Evolutionary conservation across 257 asterid species (phyloP), one percentile per base, ranked within the genome.

Genomic region (Solanum raphanifolium): DNA sequence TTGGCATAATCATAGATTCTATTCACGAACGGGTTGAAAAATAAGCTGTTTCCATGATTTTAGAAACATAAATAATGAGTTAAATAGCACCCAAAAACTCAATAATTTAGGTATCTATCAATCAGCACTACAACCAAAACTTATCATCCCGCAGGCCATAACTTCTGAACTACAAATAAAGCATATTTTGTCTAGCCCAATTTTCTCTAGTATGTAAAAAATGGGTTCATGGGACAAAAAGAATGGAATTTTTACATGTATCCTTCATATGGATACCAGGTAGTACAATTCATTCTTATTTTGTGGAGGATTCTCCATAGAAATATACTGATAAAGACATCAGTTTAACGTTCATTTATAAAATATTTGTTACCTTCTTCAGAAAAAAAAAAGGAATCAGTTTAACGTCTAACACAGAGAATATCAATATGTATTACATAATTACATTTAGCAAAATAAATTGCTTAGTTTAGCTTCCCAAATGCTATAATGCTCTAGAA

Each of bases 1-100:
- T 94, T 88, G 76, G 93, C 90, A 89, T 94, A 97, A 92, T 97
- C 99, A 69, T 91, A 97, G 89, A 97, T 94, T 72, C 66, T 84
- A 73, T 93, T 91, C 84, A 21, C 86, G 39, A 90, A 92, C 86
- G 99, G 99, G 92, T 97, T 98, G 78, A 90, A 96, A 89, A 92
- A 92, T 90, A 97, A 92, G 93, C 99, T 97, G 99, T 90, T 91
- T 81, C 89, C 87, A 86, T 75, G 85, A 86, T 88, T 87, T 87
- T 82, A 88, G 18, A 88, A 88, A 83, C 83, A 88, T 21, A 81
- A 68, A 88, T 69, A 86, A 91, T 89, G 84, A 88, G 89, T 88
- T 84, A 18, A 84, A 65, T 87, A 87, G 62, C 76, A 83, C 39
- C 27, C 18, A 81, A 48, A 81, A 82, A 29, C 41, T 82, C 85